Evolutionary conservation across 2,329 filamentous ascomycete species (phyloP), one percentile per base, ranked within the genome.

Genomic region (Lachnellula subtilissima): DNA sequence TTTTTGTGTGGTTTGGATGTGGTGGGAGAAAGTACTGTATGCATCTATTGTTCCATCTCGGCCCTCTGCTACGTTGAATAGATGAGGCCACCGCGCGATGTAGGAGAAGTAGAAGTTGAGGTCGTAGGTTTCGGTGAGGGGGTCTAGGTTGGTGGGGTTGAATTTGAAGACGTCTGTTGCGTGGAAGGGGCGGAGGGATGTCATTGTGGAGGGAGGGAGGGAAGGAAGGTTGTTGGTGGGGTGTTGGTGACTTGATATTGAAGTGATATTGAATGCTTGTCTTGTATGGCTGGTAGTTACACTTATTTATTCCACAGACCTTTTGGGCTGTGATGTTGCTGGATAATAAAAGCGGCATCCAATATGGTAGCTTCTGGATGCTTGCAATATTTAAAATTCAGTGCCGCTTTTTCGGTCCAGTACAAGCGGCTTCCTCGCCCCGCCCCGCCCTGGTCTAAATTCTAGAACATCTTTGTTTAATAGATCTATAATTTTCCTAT

Each of bases 101-200:
- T 99, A 99, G 68, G 95, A 89, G 57, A 97, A 83, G 76, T 99
- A 99, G 77, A 97, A 99, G 60, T 85, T 84, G 62, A 96, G 82
- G 72, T 96, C 91, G 76, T 97, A 99, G 55, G 95, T 97, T 76
- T 99, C 94, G n/a, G 94, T 97, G 60, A 97, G 80, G 42, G 90
- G 90, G 70, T 99, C 94, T 60, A 99, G 86, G 71, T 99, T 99
- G 74, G 92, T 96, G 63, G 91, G 86, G 64, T 95, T 96, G 73
- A 97, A 87, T 64, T 86, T 87, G 74, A 96, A 85, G 60, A 97
- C 80, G 72, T 99, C 94, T 64, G 83, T 81, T 2, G 91, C 87
- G 59, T 83, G 83, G 78, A 97, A 96, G 64, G 89, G 85, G 52
- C 92, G 87, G 69, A 97, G 89, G 53, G 88, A 89, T 54, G 88